Conservation (phyloP, 1,284 basidiomycete genomes). For the Cryptococcus sp. region DNA sequence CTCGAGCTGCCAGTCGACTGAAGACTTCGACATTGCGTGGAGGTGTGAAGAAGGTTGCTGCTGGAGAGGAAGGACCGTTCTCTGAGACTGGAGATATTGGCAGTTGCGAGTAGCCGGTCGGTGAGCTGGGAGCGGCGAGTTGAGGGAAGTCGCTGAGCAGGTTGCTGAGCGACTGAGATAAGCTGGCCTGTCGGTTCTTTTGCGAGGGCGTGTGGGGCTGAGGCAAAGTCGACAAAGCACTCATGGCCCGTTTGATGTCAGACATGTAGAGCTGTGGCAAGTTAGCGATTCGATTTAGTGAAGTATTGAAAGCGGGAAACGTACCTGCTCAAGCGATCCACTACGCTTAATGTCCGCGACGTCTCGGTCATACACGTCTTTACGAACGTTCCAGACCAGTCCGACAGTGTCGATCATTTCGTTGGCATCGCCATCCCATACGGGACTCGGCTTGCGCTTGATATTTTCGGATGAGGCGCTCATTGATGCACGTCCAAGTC, state of each 20-base stretch:
- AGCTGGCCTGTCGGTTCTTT: constrained; percentile 25
- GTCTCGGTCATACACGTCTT: constrained; percentile 38
- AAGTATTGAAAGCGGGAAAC: constrained; percentile 6
- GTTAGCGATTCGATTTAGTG: background rate
- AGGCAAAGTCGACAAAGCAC: constrained; percentile 25
- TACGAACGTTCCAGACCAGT: constrained; percentile 40
- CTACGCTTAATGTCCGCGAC: constrained; percentile 28
- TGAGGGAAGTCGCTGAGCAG: constrained; percentile 37
- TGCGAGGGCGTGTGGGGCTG: constrained; percentile 23
- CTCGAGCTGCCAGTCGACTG: constrained; percentile 24
- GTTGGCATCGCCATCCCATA: constrained; percentile 22
- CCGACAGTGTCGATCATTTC: constrained; percentile 40
- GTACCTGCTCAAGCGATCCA: constrained; percentile 41
- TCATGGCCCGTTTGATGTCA: constrained; percentile 41
- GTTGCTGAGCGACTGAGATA: constrained; percentile 22
- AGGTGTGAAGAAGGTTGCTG: constrained; percentile 37
- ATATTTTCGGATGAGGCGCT: constrained; percentile 13
- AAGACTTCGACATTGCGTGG: constrained; percentile 37
- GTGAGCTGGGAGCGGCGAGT: constrained; percentile 26
- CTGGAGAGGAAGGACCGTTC: constrained; percentile 2
- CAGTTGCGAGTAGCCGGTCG: constrained; percentile 15
- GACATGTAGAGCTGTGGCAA: constrained; percentile 38
- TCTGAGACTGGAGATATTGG: constrained; percentile 11
- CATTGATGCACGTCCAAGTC: constrained; percentile 9
- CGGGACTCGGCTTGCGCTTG: constrained; percentile 36